These are phyloP conservation scores for Colletotrichum sublineola DNA, from an alignment of 2,329 filamentous ascomycete species.

Conservation along the genomic window DNA sequence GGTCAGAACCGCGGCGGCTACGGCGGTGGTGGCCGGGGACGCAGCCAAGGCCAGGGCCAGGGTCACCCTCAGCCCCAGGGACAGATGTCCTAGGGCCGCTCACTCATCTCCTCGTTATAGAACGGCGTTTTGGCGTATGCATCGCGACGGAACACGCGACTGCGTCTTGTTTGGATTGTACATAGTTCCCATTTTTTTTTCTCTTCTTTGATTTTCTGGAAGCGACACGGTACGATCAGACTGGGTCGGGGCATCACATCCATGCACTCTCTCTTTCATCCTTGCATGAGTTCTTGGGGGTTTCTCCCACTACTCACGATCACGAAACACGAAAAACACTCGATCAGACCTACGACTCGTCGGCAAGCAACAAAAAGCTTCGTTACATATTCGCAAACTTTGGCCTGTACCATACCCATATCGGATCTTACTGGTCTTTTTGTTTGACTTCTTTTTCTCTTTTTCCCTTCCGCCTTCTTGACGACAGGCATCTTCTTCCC, in stretches of 20 bases:
- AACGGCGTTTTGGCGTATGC: constrained; percentile 40
- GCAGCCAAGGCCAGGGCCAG: constrained; percentile 46
- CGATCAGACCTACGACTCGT: constrained; percentile 37
- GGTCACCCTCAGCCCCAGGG: constrained; percentile 40
- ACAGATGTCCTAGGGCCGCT: constrained; percentile 50
- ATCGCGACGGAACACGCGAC: constrained; percentile 33
- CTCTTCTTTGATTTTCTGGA: constrained; percentile 19
- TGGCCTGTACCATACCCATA: constrained; percentile 41
- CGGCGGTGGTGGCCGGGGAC: constrained; percentile 27
- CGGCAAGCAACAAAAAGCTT: constrained; percentile 37
- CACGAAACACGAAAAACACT: constrained; percentile 36
- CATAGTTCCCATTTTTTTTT: constrained; percentile 40
- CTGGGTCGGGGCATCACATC: constrained; percentile 41
- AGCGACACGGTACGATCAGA: constrained; percentile 39
- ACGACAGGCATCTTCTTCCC: constrained; percentile 36
- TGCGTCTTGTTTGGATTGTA: constrained; percentile 44
- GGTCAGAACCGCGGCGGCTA: constrained; percentile 38
- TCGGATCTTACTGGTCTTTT: constrained; percentile 41
- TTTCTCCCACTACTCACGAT: constrained; percentile 33
- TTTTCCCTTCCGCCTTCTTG: constrained; percentile 40
- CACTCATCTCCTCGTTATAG: constrained; percentile 41
- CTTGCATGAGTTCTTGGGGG: constrained; percentile 14
- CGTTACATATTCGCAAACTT: constrained; percentile 42
- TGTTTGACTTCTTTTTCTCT: constrained; percentile 41
- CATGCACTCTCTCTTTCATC: constrained; percentile 13